These are phyloP conservation scores for Stemphylium vesicarium DNA, from an alignment of 2,329 filamentous ascomycete species.

Conservation along the genomic window DNA sequence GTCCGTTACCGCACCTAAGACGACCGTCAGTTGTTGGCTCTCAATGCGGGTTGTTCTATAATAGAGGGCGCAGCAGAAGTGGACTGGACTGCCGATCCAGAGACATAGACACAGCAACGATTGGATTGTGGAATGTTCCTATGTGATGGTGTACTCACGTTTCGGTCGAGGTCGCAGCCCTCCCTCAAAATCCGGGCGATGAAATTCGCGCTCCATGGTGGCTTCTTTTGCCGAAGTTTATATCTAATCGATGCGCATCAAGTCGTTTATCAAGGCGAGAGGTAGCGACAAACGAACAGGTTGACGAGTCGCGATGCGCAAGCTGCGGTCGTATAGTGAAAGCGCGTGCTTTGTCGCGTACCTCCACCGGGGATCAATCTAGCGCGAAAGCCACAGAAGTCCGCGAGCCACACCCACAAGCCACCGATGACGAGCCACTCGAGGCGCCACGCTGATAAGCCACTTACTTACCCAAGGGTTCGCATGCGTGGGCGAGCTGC, in stretches of 20 bases:
- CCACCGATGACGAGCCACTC: constrained; percentile 3
- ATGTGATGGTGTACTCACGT: constrained; percentile 34
- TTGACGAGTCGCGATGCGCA: constrained; percentile 1
- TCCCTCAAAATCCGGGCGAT: constrained; percentile 44
- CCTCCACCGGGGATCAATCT: constrained; percentile 4
- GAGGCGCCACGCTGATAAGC: neutral
- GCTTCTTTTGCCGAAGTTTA: constrained; percentile 6
- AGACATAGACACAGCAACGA: neutral
- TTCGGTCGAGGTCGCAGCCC: constrained; percentile 44
- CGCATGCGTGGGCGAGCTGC: constrained; percentile 14
- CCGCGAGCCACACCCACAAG: constrained; percentile 14
- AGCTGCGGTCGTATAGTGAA: constrained; percentile 4
- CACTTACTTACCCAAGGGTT: constrained; percentile 9
- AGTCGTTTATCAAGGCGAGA: neutral
- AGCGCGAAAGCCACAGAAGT: constrained; percentile 5
- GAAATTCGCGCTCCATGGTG: constrained; percentile 48
- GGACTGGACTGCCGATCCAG: too few relatives aligned
- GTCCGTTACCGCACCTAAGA: constrained; percentile 83
- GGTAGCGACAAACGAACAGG: neutral
- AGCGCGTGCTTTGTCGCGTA: constrained; percentile 16
- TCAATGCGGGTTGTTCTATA: too few relatives aligned
- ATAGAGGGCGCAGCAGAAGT: too few relatives aligned
- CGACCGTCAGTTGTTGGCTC: neutral
- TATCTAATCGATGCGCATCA: constrained; percentile 10
- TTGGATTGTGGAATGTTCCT: neutral